These are phyloP conservation scores for Colletotrichum tamarilloi DNA, from an alignment of 2,329 filamentous ascomycete species.

Conservation along the genomic window DNA sequence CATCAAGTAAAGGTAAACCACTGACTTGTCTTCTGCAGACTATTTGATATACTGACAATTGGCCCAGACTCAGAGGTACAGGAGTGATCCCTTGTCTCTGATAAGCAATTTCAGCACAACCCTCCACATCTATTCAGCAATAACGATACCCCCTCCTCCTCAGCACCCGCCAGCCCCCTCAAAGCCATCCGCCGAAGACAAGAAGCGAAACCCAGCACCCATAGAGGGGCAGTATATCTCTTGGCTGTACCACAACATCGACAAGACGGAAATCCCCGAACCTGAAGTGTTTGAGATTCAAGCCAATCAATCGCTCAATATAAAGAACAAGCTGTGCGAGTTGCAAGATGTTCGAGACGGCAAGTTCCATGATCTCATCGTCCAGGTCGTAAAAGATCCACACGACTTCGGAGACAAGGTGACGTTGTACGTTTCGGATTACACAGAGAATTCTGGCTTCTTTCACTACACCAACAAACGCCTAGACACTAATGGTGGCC, in stretches of 20 bases:
- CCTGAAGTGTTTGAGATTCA: constrained; percentile 54
- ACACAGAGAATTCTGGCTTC: constrained; percentile 77
- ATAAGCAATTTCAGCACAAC: constrained; percentile 54
- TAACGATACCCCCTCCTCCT: constrained; percentile 53
- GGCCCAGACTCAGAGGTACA: constrained; percentile 54
- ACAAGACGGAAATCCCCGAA: constrained; percentile 56
- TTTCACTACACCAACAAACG: constrained; percentile 56
- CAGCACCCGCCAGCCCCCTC: constrained; percentile 40
- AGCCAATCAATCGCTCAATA: constrained; percentile 52
- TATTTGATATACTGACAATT: constrained; percentile 3
- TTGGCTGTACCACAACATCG: constrained; percentile 56
- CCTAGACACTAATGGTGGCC: constrained; percentile 44
- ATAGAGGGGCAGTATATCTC: constrained; percentile 57
- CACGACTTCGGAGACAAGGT: constrained; percentile 57
- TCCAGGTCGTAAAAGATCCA: constrained; percentile 71
- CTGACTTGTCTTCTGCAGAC: constrained; percentile 28
- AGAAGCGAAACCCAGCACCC: constrained; percentile 37
- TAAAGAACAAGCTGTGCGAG: constrained; percentile 69
- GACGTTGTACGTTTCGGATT: constrained; percentile 84
- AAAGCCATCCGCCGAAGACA: constrained; percentile 36
- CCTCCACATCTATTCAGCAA: constrained; percentile 57
- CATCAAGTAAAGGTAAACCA: constrained; percentile 62
- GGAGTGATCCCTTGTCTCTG: constrained; percentile 50
- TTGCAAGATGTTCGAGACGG: constrained; percentile 70
- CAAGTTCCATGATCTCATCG: constrained; percentile 76